phyloP scores from a whole-genome alignment of 2,329 filamentous ascomycete genomes.

The Ophiobolus disseminans region DNA sequence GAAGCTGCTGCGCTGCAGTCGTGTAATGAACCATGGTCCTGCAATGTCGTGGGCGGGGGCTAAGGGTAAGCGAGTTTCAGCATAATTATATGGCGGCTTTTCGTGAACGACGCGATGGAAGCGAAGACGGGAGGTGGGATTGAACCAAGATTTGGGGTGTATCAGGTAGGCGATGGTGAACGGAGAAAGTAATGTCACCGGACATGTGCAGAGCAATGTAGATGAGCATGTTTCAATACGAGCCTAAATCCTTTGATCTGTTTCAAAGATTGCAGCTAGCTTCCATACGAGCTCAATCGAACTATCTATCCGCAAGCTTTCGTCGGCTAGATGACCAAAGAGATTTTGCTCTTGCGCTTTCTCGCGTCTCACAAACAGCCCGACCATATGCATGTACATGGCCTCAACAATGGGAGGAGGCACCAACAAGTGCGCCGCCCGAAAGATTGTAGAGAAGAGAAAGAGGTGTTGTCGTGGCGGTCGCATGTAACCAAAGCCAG shows the following conservation, averaged over 20 bases:
- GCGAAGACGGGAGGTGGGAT: not conserved
- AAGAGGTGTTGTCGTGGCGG: constrained; percentile 6
- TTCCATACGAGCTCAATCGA: constrained; percentile 16
- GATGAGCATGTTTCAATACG: not conserved
- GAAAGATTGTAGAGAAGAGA: constrained; percentile 20
- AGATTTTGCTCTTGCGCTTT: no score
- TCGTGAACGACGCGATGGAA: not conserved
- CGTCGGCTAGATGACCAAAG: constrained; percentile 15
- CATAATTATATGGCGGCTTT: not conserved
- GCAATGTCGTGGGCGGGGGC: no score
- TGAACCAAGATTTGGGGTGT: constrained; percentile 2
- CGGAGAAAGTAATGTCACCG: no score
- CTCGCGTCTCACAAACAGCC: constrained; percentile 4
- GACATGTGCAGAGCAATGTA: not conserved
- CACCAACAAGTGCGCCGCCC: constrained; percentile 10
- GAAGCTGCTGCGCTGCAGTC: not conserved
- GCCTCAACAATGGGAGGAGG: not conserved
- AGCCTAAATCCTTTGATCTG: constrained; percentile 9
- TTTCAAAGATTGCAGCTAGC: constrained; percentile 20
- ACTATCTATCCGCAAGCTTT: constrained; percentile 19
- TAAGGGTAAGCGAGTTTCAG: not conserved
- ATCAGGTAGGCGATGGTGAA: no score
- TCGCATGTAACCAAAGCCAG: constrained; percentile 14
- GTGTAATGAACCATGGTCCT: constrained; percentile 2
- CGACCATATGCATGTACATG: constrained; percentile 4